A percentile compares a stretch with the other conserved stretches of the same genome.
Evolutionary conservation across 257 asterid genomes (phyloP).

Genomic region (Solanum bulbocastanum): DNA sequence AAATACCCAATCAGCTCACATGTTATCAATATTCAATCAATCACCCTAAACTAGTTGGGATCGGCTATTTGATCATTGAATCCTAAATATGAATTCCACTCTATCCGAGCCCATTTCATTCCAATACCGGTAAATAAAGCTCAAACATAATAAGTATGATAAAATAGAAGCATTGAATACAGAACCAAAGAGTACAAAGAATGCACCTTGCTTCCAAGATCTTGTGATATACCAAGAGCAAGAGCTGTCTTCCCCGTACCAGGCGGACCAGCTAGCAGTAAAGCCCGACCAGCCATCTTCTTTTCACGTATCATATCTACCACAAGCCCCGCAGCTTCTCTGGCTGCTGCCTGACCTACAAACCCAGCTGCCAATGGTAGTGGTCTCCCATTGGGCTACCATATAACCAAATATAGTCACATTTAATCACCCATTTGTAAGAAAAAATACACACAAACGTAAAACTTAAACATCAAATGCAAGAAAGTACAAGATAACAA

Average conservation of each 20-base stretch:
- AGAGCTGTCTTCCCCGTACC: neutral
- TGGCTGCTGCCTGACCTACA: neutral
- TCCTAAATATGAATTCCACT: neutral
- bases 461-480: neutral
- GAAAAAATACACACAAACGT: neutral
- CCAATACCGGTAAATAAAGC: neutral
- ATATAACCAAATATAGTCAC: neutral
- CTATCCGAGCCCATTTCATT: neutral
- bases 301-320: neutral
- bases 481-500: neutral
- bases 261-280: neutral
- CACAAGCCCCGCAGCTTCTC: neutral
- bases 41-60: neutral
- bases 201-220: neutral
- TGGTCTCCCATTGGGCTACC: slow-evolving; percentile 27
- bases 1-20: neutral
- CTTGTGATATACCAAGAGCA: neutral
- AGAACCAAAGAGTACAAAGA: neutral
- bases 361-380: neutral
- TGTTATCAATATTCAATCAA: neutral
- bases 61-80: neutral
- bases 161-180: neutral
- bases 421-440: neutral
- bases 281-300: neutral
- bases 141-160: neutral